Evolutionary conservation across 306 rosid species (phyloP).

Genomic region (Malus asiatica): DNA sequence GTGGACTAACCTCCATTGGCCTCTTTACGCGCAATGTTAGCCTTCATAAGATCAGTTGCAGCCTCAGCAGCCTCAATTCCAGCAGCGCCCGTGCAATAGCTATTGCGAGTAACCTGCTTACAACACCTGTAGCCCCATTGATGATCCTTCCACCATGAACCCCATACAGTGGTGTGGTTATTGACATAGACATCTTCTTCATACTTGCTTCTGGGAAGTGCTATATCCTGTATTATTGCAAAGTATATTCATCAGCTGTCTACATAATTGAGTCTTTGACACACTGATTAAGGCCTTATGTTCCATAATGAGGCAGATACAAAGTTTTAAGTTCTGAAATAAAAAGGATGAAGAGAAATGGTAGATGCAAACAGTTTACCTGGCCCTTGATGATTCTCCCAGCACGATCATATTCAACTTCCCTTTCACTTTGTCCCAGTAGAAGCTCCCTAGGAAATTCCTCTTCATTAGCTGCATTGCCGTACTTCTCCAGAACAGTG

Average conservation of each 20-base stretch:
- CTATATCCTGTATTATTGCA: conserved; percentile 31
- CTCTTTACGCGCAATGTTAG: conserved; percentile 54
- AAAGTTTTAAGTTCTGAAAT: neutral
- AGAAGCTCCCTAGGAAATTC: conserved; percentile 60
- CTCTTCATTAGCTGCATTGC: conserved; percentile 53
- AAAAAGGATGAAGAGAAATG: neutral
- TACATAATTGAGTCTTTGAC: neutral
- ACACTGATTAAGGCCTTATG: neutral
- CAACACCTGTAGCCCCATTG: conserved; percentile 78
- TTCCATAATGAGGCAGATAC: neutral
- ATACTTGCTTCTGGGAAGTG: conserved; percentile 53
- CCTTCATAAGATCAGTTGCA: conserved; percentile 47
- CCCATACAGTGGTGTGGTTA: conserved; percentile 66
- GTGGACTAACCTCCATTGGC: conserved; percentile 39
- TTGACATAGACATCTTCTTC: conserved; percentile 55
- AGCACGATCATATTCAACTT: conserved; percentile 73
- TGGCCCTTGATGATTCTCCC: conserved; percentile 67
- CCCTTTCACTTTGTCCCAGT: conserved; percentile 61
- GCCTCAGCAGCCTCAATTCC: conserved; percentile 68
- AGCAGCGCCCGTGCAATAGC: conserved; percentile 60
- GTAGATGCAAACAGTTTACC: conserved; percentile 19
- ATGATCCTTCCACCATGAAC: conserved; percentile 79
- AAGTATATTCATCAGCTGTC: neutral
- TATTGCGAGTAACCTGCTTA: conserved; percentile 44
- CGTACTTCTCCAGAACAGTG: conserved; percentile 56